phyloP scores from a whole-genome alignment of 306 rosid genomes.

The Sicyos baderoa region DNA sequence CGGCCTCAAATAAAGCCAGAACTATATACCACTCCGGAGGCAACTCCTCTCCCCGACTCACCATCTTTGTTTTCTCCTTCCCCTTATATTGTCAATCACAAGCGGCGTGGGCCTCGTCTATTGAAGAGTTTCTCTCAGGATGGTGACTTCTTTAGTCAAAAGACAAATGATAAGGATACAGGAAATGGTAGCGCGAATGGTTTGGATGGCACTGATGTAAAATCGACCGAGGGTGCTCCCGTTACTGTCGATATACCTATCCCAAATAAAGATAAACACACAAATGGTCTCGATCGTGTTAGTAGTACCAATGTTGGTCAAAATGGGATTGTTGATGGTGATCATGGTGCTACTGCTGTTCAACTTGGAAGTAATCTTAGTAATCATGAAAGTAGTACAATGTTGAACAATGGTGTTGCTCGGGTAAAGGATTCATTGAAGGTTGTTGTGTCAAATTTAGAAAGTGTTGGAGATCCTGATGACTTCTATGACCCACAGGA shows the following conservation, averaged over 20 bases:
- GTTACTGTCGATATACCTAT: conserved; percentile 29
- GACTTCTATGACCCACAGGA: conserved; percentile 75
- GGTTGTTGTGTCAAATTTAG: conserved; percentile 27
- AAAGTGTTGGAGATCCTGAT: conserved; percentile 49
- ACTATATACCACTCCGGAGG: conserved; percentile 78
- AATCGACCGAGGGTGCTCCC: conserved; percentile 33
- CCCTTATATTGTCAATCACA: conserved; percentile 83
- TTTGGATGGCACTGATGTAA: conserved; percentile 29
- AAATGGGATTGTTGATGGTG: conserved; percentile 21
- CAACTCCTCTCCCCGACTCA: conserved; percentile 68
- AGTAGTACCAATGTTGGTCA: conserved; percentile 20
- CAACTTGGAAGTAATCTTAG: conserved; percentile 28
- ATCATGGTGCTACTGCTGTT: conserved; percentile 24
- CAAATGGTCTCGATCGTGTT: conserved; percentile 25
- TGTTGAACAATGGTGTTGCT: conserved; percentile 22
- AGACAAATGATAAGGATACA: conserved; percentile 25
- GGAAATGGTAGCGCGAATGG: conserved; percentile 19
- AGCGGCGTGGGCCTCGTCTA: conserved; percentile 89
- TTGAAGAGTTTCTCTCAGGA: conserved; percentile 67
- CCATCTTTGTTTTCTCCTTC: conserved; percentile 85
- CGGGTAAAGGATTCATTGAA: conserved; percentile 25
- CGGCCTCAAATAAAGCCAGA: conserved; percentile 72
- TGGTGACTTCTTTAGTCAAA: conserved; percentile 30
- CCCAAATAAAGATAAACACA: conserved; percentile 29
- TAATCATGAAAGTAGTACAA: conserved; percentile 26